phyloP scores from a whole-genome alignment of 345 rosid species.

The Bruguiera sexangula region DNA sequence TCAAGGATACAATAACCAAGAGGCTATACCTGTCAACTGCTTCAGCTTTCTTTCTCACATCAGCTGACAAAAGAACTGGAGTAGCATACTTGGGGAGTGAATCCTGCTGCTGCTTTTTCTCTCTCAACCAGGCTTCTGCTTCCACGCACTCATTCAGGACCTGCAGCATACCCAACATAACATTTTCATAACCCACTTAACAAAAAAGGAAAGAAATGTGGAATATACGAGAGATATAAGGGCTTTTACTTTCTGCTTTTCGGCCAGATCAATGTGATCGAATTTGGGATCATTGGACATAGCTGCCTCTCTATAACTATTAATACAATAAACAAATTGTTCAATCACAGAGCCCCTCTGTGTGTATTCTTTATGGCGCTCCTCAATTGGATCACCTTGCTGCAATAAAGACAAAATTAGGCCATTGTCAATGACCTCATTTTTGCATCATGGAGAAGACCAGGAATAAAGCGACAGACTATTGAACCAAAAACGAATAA shows the following conservation, averaged over 20 bases:
- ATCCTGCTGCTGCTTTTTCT: slow-evolving; percentile 69
- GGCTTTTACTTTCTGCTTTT: slow-evolving; percentile 63
- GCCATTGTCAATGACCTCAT: background rate
- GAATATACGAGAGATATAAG: background rate
- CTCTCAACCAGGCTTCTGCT: slow-evolving; percentile 75
- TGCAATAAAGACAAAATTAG: slow-evolving; percentile 21
- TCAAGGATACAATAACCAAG: background rate
- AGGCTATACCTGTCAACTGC: slow-evolving; percentile 58
- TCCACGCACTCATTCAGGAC: slow-evolving; percentile 72
- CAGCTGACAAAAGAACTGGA: slow-evolving; percentile 64
- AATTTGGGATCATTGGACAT: slow-evolving; percentile 67
- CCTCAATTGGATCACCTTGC: slow-evolving; percentile 86
- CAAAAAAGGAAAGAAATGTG: background rate
- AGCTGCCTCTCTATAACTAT: slow-evolving; percentile 81
- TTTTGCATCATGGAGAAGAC: background rate
- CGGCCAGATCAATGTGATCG: slow-evolving; percentile 76
- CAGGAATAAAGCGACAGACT: background rate
- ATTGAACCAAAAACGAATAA: background rate
- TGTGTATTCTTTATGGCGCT: slow-evolving; percentile 58
- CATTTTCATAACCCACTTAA: background rate
- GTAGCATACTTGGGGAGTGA: slow-evolving; percentile 59
- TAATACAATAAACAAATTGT: slow-evolving; percentile 60
- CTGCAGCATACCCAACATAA: slow-evolving; percentile 24
- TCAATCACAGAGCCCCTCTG: slow-evolving; percentile 68
- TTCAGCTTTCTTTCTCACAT: slow-evolving; percentile 60